Evolutionary conservation across 371 early-diverging fungal species (phyloP), one percentile per base, ranked within the genome.

Genomic region (Phascolomyces articulosus): DNA sequence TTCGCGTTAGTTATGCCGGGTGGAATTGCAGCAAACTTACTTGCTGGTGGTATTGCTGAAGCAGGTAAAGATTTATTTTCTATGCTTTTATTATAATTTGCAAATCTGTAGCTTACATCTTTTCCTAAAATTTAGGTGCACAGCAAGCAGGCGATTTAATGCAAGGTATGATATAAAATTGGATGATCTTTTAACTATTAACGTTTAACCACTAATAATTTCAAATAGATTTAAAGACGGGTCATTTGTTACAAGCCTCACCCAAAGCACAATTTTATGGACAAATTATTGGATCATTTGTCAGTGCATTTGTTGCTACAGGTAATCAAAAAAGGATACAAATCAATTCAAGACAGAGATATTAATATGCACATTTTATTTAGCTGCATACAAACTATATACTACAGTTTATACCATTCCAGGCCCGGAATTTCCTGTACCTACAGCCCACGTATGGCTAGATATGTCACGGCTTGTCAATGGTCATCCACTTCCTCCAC

Each of bases 231-330:
- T 75, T 95, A 38, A 94, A 94, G 68, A 94, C 96, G 4, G 96
- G 93, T 0, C 91, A 94, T 70, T 63, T 94, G 13, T 73, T 95
- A 26, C 83, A 85, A 27, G 94, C 95, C 1, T 89, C 92, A 0
- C 96, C 96, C 1, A 86, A 89, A 60, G 90, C 94, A 0, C 95
- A 94, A 73, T 94, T 95, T 72, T 87, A 84, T 63, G 96, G 90
- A 0, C 96, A 95, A 67, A 70, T 92, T 78, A 84, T 94, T 48
- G 95, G 94, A 0, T 91, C 92, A 11, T 72, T 93, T 27, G 83
- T 90, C 40, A 91, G 82, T 64, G 79, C 71, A 0, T 73, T 82
- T 60, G 63, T 74, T 57, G 76, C 82, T 4, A 74, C 82, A 60
- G 78, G 73, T 69, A 63, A 49, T 48, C 3, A 18, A 56, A 34